Conservation (phyloP, 129 eudicot species). For the sunflower (Helianthus annuus) region HanXRQr2.0-SUNRISE NC_035446.2:128072339-128072838, state of each 20-base stretch:
- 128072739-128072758: conserved; percentile 8
- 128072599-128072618: conserved; percentile 66
- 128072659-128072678: conserved; percentile 77
- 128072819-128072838: background rate
- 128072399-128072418: background rate
- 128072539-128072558: conserved; percentile 2
- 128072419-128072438: background rate
- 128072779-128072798: conserved; percentile 7
- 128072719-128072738: conserved; percentile 73
- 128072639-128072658: conserved; percentile 87
- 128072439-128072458: conserved; percentile 61
- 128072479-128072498: conserved; percentile 78
- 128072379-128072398: conserved; percentile 34
- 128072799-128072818: background rate
- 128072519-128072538: background rate
- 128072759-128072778: background rate
- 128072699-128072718: conserved; percentile 88
- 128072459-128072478: conserved; percentile 94
- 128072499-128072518: conserved; percentile 74
- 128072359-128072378: conserved; percentile 86
- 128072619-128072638: conserved; percentile 60
- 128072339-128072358: conserved; percentile 98
- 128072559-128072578: background rate
- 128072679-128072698: conserved; percentile 85
- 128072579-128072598: background rate